phyloP scores from a whole-genome alignment of 306 rosid genomes.

The Castanea mollissima region DNA sequence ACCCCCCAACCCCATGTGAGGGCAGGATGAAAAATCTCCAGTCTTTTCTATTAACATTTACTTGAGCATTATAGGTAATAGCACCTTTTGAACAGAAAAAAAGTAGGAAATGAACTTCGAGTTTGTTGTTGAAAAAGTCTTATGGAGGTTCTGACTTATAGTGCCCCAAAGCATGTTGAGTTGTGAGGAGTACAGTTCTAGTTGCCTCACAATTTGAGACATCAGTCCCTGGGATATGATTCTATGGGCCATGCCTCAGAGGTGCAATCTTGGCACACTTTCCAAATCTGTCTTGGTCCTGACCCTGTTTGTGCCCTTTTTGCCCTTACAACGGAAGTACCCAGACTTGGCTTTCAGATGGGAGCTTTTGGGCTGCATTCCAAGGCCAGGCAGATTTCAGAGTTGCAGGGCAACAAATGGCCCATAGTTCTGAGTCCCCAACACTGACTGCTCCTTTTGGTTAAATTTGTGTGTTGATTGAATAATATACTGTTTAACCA shows the following conservation, averaged over 20 bases:
- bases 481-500: neutral
- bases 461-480: neutral
- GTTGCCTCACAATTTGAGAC: neutral
- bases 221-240: neutral
- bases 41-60: neutral
- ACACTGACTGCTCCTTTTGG: neutral
- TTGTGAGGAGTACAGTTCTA: neutral
- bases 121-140: neutral
- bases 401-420: neutral
- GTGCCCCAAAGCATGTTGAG: neutral
- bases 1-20: too few species aligned
- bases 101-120: neutral
- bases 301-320: neutral
- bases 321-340: neutral
- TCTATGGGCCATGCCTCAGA: neutral
- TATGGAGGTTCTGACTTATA: neutral
- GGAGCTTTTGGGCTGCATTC: neutral
- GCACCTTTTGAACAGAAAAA: neutral
- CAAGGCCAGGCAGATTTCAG: neutral
- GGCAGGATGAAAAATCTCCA: too few species aligned
- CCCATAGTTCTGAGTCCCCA: neutral
- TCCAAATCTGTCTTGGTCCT: neutral
- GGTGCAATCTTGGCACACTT: neutral
- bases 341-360: neutral
- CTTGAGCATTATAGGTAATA: neutral